Evolutionary conservation across 2,329 filamentous ascomycete genomes (phyloP).

Genomic region (Ceratocystiopsis sp.): DNA sequence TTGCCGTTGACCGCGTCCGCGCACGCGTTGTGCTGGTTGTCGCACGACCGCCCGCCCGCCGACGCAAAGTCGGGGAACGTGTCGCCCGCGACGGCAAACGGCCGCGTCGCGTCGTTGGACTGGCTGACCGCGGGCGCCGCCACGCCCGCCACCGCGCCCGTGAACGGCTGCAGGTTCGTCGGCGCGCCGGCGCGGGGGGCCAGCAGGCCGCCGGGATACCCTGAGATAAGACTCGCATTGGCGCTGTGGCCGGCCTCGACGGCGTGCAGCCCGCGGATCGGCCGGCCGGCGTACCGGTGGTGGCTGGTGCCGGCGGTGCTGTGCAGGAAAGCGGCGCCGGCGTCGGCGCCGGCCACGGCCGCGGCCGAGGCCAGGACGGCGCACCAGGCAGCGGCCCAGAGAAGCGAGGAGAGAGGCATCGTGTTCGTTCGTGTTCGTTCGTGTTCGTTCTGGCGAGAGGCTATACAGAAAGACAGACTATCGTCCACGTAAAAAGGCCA

Average conservation of each 20-base stretch:
- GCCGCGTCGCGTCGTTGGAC: constrained; percentile 21
- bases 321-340: neutral
- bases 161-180: constrained; percentile 25
- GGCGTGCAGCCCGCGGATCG: too few species aligned
- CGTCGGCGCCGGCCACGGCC: neutral
- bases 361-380: neutral
- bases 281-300: too few species aligned
- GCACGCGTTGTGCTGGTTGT: constrained; percentile 32
- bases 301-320: neutral
- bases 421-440: too few species aligned
- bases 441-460: too few species aligned
- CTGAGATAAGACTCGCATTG: too few species aligned
- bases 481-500: too few species aligned
- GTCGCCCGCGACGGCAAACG: constrained; percentile 25
- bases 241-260: too few species aligned
- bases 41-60: constrained; percentile 27
- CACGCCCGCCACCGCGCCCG: constrained; percentile 22
- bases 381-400: constrained; percentile 1
- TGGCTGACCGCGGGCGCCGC: constrained; percentile 21
- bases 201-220: neutral
- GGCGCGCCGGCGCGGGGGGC: constrained; percentile 1
- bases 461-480: too few species aligned
- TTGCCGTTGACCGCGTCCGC: constrained; percentile 23
- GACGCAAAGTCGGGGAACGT: constrained; percentile 27
- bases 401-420: too few species aligned